Evolutionary conservation across 441 rosid genomes (phyloP), one percentile per base, ranked within the genome.

Genomic region (Populus hybrid): DNA sequence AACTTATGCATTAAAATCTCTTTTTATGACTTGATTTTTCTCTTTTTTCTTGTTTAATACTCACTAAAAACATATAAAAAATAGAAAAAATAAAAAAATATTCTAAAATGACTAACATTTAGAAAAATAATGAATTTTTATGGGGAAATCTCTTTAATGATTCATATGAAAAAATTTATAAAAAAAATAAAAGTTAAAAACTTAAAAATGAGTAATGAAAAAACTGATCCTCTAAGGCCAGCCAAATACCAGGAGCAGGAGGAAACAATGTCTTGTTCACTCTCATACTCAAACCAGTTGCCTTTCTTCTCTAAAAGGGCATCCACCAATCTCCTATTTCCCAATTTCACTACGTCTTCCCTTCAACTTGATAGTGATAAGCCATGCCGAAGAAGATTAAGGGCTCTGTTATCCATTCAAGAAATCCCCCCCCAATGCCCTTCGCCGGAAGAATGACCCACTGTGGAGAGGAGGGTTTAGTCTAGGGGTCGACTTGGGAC

Each of bases 391-490:
- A 45, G 56, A 14, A 36, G 65, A 29, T 8, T 69, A 73, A 84
- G 81, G 78, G 88, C 89, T 68, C 69, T 71, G 8, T 71, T 86
- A 69, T 83, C 91, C 26, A 64, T 73, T 18, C 81, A 78, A 3
- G 96, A 92, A 75, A 71, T 90, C 28, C 94, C 91, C 6, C 90
- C 99, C 0, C n/a, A 95, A 95, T 76, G 98, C 94, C 63, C 75
- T 81, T 81, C 90, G 89, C 68, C 92, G 95, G 86, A 84, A 83
- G 84, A 79, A 1, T 35, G 90, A 94, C 81, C 82, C 78, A 0
- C 76, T 69, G 5, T 95, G 97, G 97, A 83, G 89, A 77, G 93
- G 97, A 40, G 99, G 99, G 76, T 95, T 94, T 82, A 94, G 98
- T 75, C 85, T 95, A 6, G 99, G 98, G 18, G 86, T 95, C 16